Evolutionary conservation across 1,284 basidiomycete genomes (phyloP).

Genomic region (Cutaneotrichosporon sp.): DNA sequence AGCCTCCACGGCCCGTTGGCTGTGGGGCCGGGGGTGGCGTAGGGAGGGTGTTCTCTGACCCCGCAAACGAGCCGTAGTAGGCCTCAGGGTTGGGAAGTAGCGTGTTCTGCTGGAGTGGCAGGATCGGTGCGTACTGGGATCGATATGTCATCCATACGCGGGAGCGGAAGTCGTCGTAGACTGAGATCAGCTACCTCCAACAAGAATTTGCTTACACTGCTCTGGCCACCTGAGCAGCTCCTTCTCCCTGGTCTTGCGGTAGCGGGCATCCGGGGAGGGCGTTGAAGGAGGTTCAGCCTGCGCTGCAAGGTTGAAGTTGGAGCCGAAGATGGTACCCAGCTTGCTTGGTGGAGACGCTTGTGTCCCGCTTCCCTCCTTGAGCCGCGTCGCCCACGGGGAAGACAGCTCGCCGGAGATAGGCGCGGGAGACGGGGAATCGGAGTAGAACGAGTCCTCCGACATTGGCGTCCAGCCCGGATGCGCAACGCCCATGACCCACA

Average conservation of each 20-base stretch:
- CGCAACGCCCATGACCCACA: conserved; percentile 76
- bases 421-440: neutral
- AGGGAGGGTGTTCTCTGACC: conserved; percentile 10
- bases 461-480: conserved; percentile 55
- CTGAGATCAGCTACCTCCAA: conserved; percentile 52
- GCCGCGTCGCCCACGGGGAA: conserved; percentile 8
- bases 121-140: conserved; percentile 77
- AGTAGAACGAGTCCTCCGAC: conserved; percentile 1
- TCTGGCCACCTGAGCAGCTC: conserved; percentile 45
- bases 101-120: conserved; percentile 51
- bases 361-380: conserved; percentile 9
- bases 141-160: conserved; percentile 89
- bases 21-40: no score
- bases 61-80: conserved; percentile 53
- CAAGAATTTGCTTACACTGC: conserved; percentile 38
- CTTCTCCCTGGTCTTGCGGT: conserved; percentile 34
- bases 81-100: conserved; percentile 38
- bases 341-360: conserved; percentile 20
- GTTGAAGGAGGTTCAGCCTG: conserved; percentile 7
- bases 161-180: conserved; percentile 85
- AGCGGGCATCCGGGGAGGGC: conserved; percentile 4
- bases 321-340: conserved; percentile 43
- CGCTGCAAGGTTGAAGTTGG: conserved; percentile 16
- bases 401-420: neutral
- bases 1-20: conserved; percentile 12